Evolutionary conservation across 495 filamentous ascomycete genomes (phyloP).

Genomic region (Podospora pseudopauciseta): DNA sequence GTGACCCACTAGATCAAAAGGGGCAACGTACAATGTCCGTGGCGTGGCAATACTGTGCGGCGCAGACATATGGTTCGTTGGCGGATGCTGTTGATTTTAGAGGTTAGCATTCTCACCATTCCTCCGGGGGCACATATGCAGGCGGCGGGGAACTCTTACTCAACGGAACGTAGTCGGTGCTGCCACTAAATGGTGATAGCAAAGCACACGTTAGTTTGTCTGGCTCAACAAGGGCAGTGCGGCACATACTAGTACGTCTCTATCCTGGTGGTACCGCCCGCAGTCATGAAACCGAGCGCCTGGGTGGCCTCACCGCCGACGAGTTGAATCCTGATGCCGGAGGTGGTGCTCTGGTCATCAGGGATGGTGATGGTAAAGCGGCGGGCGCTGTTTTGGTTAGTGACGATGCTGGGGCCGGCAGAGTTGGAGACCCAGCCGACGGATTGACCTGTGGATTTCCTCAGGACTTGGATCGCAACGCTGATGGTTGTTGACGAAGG

Average conservation of each 20-base stretch:
- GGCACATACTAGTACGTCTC: not conserved
- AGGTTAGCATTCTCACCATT: not conserved
- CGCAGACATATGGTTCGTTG: not conserved
- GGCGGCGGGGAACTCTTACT: not conserved
- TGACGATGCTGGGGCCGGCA: not conserved
- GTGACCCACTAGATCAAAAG: not conserved
- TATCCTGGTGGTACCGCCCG: not conserved
- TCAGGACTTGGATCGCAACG: not conserved
- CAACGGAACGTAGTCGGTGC: not conserved
- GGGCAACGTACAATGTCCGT: constrained; percentile 17
- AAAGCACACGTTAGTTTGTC: not conserved
- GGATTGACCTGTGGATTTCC: not conserved
- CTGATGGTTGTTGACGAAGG: not conserved
- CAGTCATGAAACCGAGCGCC: not conserved
- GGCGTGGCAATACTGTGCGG: not conserved
- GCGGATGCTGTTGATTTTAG: constrained; percentile 9
- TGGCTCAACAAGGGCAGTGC: not conserved
- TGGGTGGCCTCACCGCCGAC: not conserved
- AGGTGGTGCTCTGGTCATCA: not conserved
- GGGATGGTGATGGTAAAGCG: not conserved
- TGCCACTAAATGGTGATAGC: not conserved
- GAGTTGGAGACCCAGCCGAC: constrained; percentile 1
- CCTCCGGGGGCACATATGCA: no score
- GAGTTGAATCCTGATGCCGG: not conserved
- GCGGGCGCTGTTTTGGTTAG: not conserved